phyloP scores from a whole-genome alignment of 805 yeast genomes.

The Candida sphagnicola region DNA sequence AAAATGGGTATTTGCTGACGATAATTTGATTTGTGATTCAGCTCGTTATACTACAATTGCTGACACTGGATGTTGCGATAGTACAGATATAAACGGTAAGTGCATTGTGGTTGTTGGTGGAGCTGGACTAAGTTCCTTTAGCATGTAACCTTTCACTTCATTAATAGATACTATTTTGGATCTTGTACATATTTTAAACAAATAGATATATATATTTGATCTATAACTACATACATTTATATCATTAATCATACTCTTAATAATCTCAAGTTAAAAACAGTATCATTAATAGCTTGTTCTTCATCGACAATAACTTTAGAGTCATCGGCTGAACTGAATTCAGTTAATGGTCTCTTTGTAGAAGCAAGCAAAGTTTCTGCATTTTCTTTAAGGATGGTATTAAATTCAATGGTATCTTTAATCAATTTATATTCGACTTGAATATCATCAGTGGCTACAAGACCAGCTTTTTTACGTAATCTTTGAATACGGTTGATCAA shows the following conservation, averaged over 20 bases:
- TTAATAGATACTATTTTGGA: not conserved
- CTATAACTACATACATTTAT: constrained; percentile 2
- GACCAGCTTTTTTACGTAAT: constrained; percentile 92
- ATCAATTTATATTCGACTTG: constrained; percentile 71
- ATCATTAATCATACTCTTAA: constrained; percentile 48
- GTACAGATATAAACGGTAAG: constrained; percentile 21
- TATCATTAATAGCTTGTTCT: constrained; percentile 74
- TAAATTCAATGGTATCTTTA: constrained; percentile 64
- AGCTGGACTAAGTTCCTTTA: constrained; percentile 68
- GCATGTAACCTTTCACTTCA: constrained; percentile 8
- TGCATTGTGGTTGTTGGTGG: constrained; percentile 62
- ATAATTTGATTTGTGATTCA: constrained; percentile 22
- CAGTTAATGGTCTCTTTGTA: constrained; percentile 61
- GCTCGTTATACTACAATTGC: constrained; percentile 75
- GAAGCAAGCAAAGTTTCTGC: constrained; percentile 69
- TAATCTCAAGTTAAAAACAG: constrained; percentile 73
- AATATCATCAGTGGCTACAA: constrained; percentile 94
- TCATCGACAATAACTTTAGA: constrained; percentile 72
- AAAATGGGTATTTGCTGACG: constrained; percentile 49
- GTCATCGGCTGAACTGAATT: constrained; percentile 38
- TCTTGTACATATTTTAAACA: constrained; percentile 1
- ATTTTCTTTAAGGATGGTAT: constrained; percentile 59
- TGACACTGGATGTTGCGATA: constrained; percentile 77
- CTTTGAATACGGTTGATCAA: constrained; percentile 95
- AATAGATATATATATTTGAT: constrained; percentile 2